Evolutionary conservation across 2,329 filamentous ascomycete genomes (phyloP), one percentile per base, ranked within the genome.

Genomic region (Dactylellina sp.): DNA sequence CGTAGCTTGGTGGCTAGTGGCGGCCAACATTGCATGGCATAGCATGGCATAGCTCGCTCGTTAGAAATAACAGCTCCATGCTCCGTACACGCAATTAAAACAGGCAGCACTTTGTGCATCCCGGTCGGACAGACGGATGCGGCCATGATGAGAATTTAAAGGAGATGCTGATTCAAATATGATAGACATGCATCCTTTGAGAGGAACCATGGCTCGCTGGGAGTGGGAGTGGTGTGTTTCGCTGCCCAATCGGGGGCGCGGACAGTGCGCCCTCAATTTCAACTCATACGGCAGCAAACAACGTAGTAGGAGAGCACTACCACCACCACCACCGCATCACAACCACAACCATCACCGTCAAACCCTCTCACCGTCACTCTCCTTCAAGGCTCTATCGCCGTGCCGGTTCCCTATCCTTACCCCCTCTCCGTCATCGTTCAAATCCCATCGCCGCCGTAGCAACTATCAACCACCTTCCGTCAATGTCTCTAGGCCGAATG

Each of bases 401-500:
- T 40, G 42, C 56, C 42, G 40, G 24, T 40, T 49, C 9, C 39
- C 18, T 49, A 60, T 47, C 46, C 46, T 46, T 22, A 32, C 37
- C 25, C 22, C 46, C 39, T 18, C 11, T 32, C 7, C 22, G 11
- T 47, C 37, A 16, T 22, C 50, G 12, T 28, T 9, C 49, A 39
- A 6, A 12, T 24, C 25, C 50, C 35, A 22, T 55, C 60, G 32
- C 49, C 32, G 20, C 60, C 11, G 4, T 37, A 32, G 24, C 47
- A 32, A 11, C 22, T 6, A 22, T 44, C 50, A n/a, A 37, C 44
- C 46, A 24, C n/a, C 16, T 40, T 16, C 53, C 46, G 24, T 53
- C 49, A 74, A 74, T 74, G 70, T 66, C 61, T 65, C 62, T 61
- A 56, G 22, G 37, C 49, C 70, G 70, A 61, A 72, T 65, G 61